Evolutionary conservation across 2,329 filamentous ascomycete species (phyloP), one percentile per base, ranked within the genome.

Genomic region (Dothistroma pini): DNA sequence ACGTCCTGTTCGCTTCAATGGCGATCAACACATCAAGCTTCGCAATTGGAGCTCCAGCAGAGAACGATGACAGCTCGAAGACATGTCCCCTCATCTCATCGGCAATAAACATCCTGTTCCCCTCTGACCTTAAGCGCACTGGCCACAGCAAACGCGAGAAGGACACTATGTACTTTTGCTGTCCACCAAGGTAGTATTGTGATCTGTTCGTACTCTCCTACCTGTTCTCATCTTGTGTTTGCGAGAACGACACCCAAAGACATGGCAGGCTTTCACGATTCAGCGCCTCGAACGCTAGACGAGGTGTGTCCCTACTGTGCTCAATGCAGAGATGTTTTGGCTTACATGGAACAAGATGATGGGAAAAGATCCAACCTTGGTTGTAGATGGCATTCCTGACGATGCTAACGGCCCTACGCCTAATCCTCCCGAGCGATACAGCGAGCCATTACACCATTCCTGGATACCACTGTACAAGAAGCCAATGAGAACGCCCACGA

Each of bases 391-490:
- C 35, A 52, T 31, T 16, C 55, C 65, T 21, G 69, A 70, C 55
- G 49, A 67, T 54, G 68, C 68, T 16, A 69, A 70, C 54, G 67
- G 68, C 16, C 21, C 58, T 29, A 62, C 35, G 22, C 68, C 69
- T 9, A 29, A 63, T 32, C 71, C 71, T 29, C 53, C 62, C 35
- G 55, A 64, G 22, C 62, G 70, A 57, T 71, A 74, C 52, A 63
- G 64, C 44, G 65, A 67, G 22, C 70, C 70, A 6, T 57, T 72
- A 1, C 69, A 66, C 25, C 21, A 59, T 49, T 62, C 60, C 50
- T 74, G 72, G 70, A 72, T 75, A 19, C 72, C 72, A 9, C 57
- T 74, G n/a, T 72, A 72, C 55, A 65, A 68, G 52, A 69, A 71
- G 56, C 71, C 73, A 2, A 62, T 73, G 61, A 67, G 66, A 22